These are phyloP conservation scores for Moricandia moricandioides DNA, from an alignment of 345 rosid species.

Conservation along the genomic window DNA sequence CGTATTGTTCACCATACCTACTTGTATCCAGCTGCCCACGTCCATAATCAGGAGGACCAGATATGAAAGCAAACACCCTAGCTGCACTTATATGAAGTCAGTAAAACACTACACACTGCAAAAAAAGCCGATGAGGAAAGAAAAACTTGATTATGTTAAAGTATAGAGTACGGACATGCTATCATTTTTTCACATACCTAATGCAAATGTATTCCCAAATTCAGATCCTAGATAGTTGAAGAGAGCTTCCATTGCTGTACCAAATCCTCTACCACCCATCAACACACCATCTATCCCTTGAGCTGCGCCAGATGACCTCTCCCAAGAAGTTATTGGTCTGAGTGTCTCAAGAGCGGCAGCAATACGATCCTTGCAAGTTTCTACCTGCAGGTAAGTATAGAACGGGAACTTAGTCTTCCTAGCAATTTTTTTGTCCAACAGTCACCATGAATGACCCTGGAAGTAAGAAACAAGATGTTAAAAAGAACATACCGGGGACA, in stretches of 20 bases:
- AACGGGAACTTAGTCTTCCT: not conserved
- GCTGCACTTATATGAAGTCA: constrained; percentile 57
- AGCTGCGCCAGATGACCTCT: constrained; percentile 75
- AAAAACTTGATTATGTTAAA: constrained; percentile 10
- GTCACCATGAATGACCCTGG: not conserved
- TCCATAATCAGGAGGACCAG: constrained; percentile 99
- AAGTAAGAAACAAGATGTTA: not conserved
- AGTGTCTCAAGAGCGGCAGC: constrained; percentile 93
- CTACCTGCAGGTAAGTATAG: constrained; percentile 53
- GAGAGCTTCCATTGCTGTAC: constrained; percentile 93
- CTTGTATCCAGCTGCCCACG: constrained; percentile 96
- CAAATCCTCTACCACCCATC: constrained; percentile 98
- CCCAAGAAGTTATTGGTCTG: constrained; percentile 95
- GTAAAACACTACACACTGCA: constrained; percentile 5
- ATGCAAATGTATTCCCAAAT: constrained; percentile 90
- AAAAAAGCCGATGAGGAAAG: not conserved
- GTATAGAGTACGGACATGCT: not conserved
- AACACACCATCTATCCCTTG: constrained; percentile 80
- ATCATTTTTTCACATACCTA: constrained; percentile 51
- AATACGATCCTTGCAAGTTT: constrained; percentile 86
- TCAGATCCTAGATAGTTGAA: constrained; percentile 94
- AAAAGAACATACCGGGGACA: constrained; percentile 71
- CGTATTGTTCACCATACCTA: constrained; percentile 98
- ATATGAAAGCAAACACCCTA: constrained; percentile 88
- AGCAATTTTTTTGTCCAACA: constrained; percentile 1